Evolutionary conservation across 1,139 yeast genomes (phyloP).

Genomic region (Diutina pseudorugosa): DNA sequence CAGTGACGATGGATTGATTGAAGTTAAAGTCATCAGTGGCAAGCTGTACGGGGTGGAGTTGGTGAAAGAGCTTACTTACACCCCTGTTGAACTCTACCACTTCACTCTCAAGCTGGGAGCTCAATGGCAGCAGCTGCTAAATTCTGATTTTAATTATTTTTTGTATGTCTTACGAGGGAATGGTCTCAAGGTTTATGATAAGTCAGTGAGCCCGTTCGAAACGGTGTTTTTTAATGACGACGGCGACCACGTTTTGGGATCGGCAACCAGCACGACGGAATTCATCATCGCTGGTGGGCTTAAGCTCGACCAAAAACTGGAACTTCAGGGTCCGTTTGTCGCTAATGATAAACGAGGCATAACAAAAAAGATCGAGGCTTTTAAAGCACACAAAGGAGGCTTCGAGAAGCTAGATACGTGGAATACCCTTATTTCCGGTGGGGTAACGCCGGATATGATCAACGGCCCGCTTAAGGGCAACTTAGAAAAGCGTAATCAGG

Average conservation of each 20-base stretch:
- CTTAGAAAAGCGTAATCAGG: conserved; percentile 19
- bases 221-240: conserved; percentile 55
- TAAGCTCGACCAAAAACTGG: conserved; percentile 60
- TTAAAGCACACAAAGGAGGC: conserved; percentile 56
- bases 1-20: conserved; percentile 54
- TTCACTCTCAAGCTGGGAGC: conserved; percentile 60
- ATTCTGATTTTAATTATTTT: conserved; percentile 58
- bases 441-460: conserved; percentile 39
- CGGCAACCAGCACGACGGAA: conserved; percentile 22
- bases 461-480: conserved; percentile 27
- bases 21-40: conserved; percentile 70
- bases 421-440: conserved; percentile 54
- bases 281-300: conserved; percentile 72
- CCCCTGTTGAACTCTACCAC: conserved; percentile 72
- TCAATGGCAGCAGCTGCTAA: conserved; percentile 46
- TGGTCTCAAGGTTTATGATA: conserved; percentile 28
- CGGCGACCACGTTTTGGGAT: conserved; percentile 34
- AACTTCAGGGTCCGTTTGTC: conserved; percentile 87
- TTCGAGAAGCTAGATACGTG: conserved; percentile 61
- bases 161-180: conserved; percentile 58
- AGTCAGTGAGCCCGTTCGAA: neutral
- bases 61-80: conserved; percentile 63
- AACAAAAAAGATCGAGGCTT: conserved; percentile 57
- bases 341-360: conserved; percentile 54
- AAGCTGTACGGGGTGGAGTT: conserved; percentile 54